Base-by-base conservation (phyloP, 306 rosid genomes). In the Dryas drummondii region DNA sequence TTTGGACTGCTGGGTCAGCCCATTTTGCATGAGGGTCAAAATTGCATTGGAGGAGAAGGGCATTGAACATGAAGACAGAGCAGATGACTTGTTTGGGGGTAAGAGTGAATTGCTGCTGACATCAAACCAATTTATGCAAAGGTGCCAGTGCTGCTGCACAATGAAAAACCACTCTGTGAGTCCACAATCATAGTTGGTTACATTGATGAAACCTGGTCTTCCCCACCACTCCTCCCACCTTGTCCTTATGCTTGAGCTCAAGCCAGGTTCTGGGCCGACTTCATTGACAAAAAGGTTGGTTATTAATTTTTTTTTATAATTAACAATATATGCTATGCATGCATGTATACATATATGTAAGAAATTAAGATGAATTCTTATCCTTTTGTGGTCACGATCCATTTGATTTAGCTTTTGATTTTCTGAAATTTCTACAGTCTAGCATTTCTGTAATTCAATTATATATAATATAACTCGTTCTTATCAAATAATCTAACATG, bases 191-290 rank as follows among this genome's bases (percentile, higher is more conserved):
- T 91, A 1, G 85, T 86, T 0, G 10, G 37, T 22, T 86, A 89
- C 77, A 79, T 91, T 70, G 88, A 93, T 53, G 89, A 87, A 66
- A 74, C 66, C 14, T 89, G 91, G 90, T 26, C 85, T 76, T 73
- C 86, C 37, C 80, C 86, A 2, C 82, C 94, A 10, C 68, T 91
- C 7, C 86, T 93, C 68, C 96, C 91, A 37, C 45, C 88, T 17
- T 1, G 10, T n/a, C 81, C 93, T 0, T 86, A 89, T 32, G 93
- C 49, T 13, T 75, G 78, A 42, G 88, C 93, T 15, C 86, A 82
- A 65, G 93, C 97, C 41, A 84, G 80, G 60, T 93, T 91, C 37
- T 86, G 86, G 97, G 78, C 60, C 4, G 97, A 91, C 48, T 89
- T 66, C 67, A 81, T 91, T 27, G 97, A 91, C 81, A 86, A 89